These are phyloP conservation scores for Chaetomium strumarium DNA, from an alignment of 2,329 filamentous ascomycete species.

Conservation along the genomic window DNA sequence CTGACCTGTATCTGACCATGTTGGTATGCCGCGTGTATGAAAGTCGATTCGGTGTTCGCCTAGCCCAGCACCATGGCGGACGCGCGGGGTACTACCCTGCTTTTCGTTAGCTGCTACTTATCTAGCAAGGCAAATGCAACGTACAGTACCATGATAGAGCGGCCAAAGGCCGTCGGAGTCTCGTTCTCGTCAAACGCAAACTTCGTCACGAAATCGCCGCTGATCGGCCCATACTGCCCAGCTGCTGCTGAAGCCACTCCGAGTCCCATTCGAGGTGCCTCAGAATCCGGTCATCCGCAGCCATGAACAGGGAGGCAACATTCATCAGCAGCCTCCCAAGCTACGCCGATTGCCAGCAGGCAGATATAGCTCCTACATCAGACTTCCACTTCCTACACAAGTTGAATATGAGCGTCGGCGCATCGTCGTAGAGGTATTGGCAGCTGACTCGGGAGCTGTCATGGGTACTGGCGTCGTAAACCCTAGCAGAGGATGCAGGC, in stretches of 20 bases:
- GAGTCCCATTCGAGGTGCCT: conserved; percentile 26
- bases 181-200: conserved; percentile 30
- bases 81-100: conserved; percentile 31
- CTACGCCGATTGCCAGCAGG: conserved; percentile 13
- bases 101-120: conserved; percentile 7
- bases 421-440: conserved; percentile 32
- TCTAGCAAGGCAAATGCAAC: background rate
- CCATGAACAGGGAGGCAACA: conserved; percentile 31
- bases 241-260: conserved; percentile 33
- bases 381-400: conserved; percentile 28
- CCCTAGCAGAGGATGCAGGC: conserved; percentile 65
- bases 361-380: conserved; percentile 7
- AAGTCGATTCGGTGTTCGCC: conserved; percentile 29
- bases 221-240: conserved; percentile 32
- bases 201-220: conserved; percentile 31
- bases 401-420: conserved; percentile 29
- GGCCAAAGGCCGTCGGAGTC: conserved; percentile 25
- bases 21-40: conserved; percentile 30
- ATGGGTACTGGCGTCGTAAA: conserved; percentile 64
- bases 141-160: conserved; percentile 26
- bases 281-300: conserved; percentile 28
- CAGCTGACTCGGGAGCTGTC: conserved; percentile 23
- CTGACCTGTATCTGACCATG: conserved; percentile 31
- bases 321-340: conserved; percentile 28
- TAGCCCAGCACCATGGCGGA: conserved; percentile 33